These are phyloP conservation scores for Rhynchospora tenuis DNA, from an alignment of 176 grass and related monocot genomes.

Conservation along the genomic window DNA sequence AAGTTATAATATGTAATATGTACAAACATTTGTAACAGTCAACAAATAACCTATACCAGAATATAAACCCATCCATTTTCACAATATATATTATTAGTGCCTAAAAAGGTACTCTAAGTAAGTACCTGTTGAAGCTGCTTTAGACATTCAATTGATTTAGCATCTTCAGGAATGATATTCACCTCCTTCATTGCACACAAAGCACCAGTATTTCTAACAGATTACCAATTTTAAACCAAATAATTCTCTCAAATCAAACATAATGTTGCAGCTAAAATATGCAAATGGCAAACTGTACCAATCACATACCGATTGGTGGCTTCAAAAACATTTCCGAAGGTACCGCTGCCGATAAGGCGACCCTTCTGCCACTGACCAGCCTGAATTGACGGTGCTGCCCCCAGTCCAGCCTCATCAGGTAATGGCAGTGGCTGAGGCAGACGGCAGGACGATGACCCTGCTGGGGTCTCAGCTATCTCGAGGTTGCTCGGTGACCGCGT, in stretches of 20 bases:
- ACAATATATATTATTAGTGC: not conserved
- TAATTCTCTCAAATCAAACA: constrained; percentile 18
- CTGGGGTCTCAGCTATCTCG: constrained; percentile 33
- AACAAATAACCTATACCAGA: no score
- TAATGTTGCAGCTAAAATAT: not conserved
- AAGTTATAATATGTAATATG: not conserved
- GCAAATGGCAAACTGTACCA: constrained; percentile 12
- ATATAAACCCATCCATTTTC: not conserved
- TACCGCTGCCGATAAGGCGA: constrained; percentile 78
- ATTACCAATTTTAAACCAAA: constrained; percentile 25
- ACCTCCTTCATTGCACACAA: constrained; percentile 99
- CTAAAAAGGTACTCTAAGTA: not conserved
- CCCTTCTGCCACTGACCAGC: constrained; percentile 87
- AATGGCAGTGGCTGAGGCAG: constrained; percentile 49
- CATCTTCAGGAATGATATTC: constrained; percentile 96
- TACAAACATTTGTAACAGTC: no score
- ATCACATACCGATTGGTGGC: constrained; percentile 69
- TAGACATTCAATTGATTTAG: constrained; percentile 72
- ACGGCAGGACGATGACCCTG: constrained; percentile 46
- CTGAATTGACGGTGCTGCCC: not conserved
- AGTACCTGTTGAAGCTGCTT: constrained; percentile 85
- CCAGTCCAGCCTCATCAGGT: not conserved
- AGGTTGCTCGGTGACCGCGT: constrained; percentile 43
- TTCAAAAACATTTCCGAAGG: constrained; percentile 94
- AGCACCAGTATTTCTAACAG: constrained; percentile 74